Percentiles rank a stretch among this genome's conserved stretches.
These are phyloP conservation scores for Solanum hybrid DNA, from an alignment of 305 asterid species.

Conservation along the genomic window DNA sequence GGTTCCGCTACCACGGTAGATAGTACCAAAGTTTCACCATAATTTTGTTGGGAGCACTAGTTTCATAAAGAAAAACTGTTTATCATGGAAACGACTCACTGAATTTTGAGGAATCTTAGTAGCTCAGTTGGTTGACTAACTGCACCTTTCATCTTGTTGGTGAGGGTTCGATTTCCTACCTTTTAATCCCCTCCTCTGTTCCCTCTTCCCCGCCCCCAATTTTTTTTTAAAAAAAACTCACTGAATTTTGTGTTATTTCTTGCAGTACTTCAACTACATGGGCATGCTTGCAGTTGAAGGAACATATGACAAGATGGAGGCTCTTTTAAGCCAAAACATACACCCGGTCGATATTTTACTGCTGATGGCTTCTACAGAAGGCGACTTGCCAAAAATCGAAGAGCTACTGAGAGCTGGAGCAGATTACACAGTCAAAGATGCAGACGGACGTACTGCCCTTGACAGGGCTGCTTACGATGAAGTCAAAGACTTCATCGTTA, in stretches of 20 bases:
- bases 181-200: no score
- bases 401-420: conserved; percentile 89
- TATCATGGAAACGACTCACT: no score
- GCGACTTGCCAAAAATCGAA: conserved; percentile 78
- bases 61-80: no score
- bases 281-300: conserved; percentile 99
- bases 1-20: no score
- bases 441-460: conserved; percentile 66
- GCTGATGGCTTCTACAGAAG: conserved; percentile 75
- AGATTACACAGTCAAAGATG: conserved; percentile 61
- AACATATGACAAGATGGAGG: conserved; percentile 82
- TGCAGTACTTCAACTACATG: conserved; percentile 90
- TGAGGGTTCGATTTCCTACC: no score
- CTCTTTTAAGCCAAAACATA: conserved; percentile 66
- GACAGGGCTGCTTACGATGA: conserved; percentile 70
- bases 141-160: no score
- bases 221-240: background rate
- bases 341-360: conserved; percentile 83
- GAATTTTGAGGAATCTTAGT: no score
- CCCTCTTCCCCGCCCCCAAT: no score
- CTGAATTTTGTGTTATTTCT: background rate
- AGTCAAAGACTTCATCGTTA: conserved; percentile 53
- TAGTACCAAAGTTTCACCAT: no score
- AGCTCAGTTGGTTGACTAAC: no score
- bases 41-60: rapidly evolving